A percentile compares a stretch with the other conserved stretches of the same genome.
Conservation (phyloP, 1,284 basidiomycete genomes). For the Leccinum pallidistipes region DNA sequence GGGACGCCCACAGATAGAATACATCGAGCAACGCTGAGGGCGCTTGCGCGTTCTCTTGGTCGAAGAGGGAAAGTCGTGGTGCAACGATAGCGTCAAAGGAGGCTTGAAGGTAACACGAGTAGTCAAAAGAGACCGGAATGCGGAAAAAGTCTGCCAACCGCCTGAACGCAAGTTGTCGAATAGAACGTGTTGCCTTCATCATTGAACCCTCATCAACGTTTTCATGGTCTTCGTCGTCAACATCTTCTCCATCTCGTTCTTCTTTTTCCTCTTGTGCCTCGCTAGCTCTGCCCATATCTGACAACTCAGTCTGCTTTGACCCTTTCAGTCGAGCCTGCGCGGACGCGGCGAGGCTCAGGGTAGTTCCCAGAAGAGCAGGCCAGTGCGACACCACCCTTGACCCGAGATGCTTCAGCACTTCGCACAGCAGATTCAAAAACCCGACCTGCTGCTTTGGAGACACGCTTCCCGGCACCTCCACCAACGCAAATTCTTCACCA, state of each 20-base stretch:
- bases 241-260: constrained; percentile 37
- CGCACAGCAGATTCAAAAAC: constrained; percentile 82
- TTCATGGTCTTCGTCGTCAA: constrained; percentile 25
- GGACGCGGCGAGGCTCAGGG: constrained; percentile 62
- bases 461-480: constrained; percentile 35
- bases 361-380: constrained; percentile 70
- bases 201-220: constrained; percentile 39
- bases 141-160: constrained; percentile 90
- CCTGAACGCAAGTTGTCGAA: constrained; percentile 85
- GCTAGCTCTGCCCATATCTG: constrained; percentile 21
- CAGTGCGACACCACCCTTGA: constrained; percentile 68
- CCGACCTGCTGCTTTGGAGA: constrained; percentile 79
- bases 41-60: constrained; percentile 88
- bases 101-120: constrained; percentile 64
- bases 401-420: constrained; percentile 80
- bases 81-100: constrained; percentile 78
- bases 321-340: constrained; percentile 51
- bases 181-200: constrained; percentile 52
- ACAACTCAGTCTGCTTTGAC: constrained; percentile 19
- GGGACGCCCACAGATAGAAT: constrained; percentile 77
- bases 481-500: constrained; percentile 29
- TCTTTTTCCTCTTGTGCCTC: constrained; percentile 40
- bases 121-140: constrained; percentile 71
- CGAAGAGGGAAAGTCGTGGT: constrained; percentile 76
- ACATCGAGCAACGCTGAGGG: constrained; percentile 90